phyloP scores from a whole-genome alignment of 495 filamentous ascomycete species.

The Penicillium egyptiacum region DNA sequence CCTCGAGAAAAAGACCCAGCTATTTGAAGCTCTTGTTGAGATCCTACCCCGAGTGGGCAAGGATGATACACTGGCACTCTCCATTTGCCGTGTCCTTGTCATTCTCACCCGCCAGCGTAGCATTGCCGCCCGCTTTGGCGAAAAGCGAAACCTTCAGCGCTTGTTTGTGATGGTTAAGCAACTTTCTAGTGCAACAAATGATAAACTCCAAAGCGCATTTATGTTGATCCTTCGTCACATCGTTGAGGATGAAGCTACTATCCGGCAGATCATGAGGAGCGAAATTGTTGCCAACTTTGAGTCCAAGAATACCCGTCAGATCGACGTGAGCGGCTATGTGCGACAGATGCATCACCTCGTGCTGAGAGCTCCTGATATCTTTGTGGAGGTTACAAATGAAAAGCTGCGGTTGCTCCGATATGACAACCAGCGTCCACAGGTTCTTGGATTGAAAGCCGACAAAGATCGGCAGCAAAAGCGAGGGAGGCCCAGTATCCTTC shows the following conservation, averaged over 20 bases:
- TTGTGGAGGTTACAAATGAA: conserved; percentile 88
- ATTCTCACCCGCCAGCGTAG: conserved; percentile 79
- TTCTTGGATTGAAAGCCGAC: conserved; percentile 59
- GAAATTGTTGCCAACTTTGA: conserved; percentile 80
- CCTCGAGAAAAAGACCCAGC: conserved; percentile 60
- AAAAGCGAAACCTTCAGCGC: conserved; percentile 84
- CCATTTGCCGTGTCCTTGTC: conserved; percentile 80
- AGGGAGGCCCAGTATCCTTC: conserved; percentile 28
- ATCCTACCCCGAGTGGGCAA: conserved; percentile 84
- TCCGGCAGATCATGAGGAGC: conserved; percentile 88
- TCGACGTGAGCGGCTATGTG: conserved; percentile 71
- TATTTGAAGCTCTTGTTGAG: conserved; percentile 75
- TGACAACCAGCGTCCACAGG: conserved; percentile 56
- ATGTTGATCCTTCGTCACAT: conserved; percentile 90
- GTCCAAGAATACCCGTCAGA: conserved; percentile 57
- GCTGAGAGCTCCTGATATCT: conserved; percentile 79
- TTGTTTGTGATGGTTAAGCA: conserved; percentile 95
- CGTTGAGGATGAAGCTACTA: conserved; percentile 86
- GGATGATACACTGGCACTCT: conserved; percentile 80
- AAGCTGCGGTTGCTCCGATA: conserved; percentile 68
- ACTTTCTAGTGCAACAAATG: conserved; percentile 71
- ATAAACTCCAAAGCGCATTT: conserved; percentile 74
- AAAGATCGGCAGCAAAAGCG: conserved; percentile 31
- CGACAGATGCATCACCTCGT: conserved; percentile 79
- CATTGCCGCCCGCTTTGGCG: conserved; percentile 71